Percentiles rank a stretch among this genome's conserved stretches.
Conservation (phyloP, 208 protist genomes). For the Herpetomonas samuelpessoai region DNA sequence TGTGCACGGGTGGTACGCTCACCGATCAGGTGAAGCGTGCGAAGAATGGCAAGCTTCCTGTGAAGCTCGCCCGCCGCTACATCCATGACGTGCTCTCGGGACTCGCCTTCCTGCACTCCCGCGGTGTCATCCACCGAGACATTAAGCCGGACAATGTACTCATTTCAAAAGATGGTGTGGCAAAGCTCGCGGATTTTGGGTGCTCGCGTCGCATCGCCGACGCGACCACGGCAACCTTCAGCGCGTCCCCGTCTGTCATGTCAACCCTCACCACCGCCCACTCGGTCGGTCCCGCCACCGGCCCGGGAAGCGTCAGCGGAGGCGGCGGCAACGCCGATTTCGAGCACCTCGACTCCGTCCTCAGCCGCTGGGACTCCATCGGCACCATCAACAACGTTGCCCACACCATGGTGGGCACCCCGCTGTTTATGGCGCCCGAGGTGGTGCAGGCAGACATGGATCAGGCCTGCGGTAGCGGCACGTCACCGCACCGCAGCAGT, state of each 20-base stretch:
- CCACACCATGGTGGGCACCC: constrained; percentile 80
- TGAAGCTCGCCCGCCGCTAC: constrained; percentile 43
- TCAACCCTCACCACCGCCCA: constrained; percentile 11
- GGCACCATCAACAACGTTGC: constrained; percentile 31
- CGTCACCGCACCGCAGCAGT: constrained; percentile 4
- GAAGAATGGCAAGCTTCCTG: constrained; percentile 45
- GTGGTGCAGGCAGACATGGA: constrained; percentile 45
- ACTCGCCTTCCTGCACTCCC: constrained; percentile 74
- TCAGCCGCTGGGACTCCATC: constrained; percentile 25
- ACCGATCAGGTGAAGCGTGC: constrained; percentile 42
- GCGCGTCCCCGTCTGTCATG: constrained; percentile 3
- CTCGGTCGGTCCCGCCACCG: too few relatives aligned
- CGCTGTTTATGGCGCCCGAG: constrained; percentile 89
- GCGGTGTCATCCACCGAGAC: constrained; percentile 82
- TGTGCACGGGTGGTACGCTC: constrained; percentile 67
- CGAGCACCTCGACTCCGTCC: constrained; percentile 8
- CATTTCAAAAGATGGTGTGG: constrained; percentile 61
- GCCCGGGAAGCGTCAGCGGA: too few relatives aligned
- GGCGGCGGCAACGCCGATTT: not conserved
- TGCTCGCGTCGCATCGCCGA: constrained; percentile 82
- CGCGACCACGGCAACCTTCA: constrained; percentile 18
- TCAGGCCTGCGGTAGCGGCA: not conserved
- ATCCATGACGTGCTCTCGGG: constrained; percentile 76
- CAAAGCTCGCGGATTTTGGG: constrained; percentile 94
- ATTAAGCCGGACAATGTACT: constrained; percentile 90